Percentiles rank a stretch among this genome's conserved stretches.
Evolutionary conservation across 805 yeast genomes (phyloP).

Genomic region (Myxozyma kluyveri): DNA sequence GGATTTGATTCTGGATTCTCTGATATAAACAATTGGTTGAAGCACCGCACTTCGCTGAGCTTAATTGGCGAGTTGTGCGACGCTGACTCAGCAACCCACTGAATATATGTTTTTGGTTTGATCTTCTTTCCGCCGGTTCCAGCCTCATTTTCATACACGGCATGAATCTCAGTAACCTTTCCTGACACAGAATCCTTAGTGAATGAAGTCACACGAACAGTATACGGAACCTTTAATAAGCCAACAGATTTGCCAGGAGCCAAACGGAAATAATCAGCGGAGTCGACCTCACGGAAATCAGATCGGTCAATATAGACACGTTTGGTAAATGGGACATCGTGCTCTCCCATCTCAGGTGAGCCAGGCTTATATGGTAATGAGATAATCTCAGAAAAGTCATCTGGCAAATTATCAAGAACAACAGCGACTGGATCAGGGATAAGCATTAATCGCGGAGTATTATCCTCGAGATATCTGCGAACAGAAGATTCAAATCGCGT

Average conservation of each 20-base stretch:
- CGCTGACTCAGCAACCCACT: constrained; percentile 83
- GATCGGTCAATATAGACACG: constrained; percentile 78
- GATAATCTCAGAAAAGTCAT: constrained; percentile 65
- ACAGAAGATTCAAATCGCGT: constrained; percentile 86
- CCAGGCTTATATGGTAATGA: constrained; percentile 91
- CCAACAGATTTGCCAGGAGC: constrained; percentile 96
- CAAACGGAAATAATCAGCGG: constrained; percentile 79
- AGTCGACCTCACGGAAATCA: constrained; percentile 72
- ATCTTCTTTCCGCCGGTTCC: constrained; percentile 38
- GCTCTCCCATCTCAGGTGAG: constrained; percentile 66
- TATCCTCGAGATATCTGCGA: constrained; percentile 80
- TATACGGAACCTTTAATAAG: constrained; percentile 83
- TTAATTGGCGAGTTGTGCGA: constrained; percentile 61
- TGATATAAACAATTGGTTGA: constrained; percentile 81
- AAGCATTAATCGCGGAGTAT: constrained; percentile 94
- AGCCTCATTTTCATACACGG: constrained; percentile 67
- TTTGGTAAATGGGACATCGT: constrained; percentile 74
- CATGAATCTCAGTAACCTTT: constrained; percentile 65
- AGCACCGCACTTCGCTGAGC: constrained; percentile 75
- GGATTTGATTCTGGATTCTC: constrained; percentile 90
- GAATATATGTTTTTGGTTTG: constrained; percentile 94
- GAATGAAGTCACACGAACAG: constrained; percentile 65
- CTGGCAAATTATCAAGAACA: constrained; percentile 75
- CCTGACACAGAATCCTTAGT: constrained; percentile 62
- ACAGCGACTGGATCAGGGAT: constrained; percentile 82